Base-by-base conservation (phyloP, 495 filamentous ascomycete species). In the Jackrogersella multiformis region DNA sequence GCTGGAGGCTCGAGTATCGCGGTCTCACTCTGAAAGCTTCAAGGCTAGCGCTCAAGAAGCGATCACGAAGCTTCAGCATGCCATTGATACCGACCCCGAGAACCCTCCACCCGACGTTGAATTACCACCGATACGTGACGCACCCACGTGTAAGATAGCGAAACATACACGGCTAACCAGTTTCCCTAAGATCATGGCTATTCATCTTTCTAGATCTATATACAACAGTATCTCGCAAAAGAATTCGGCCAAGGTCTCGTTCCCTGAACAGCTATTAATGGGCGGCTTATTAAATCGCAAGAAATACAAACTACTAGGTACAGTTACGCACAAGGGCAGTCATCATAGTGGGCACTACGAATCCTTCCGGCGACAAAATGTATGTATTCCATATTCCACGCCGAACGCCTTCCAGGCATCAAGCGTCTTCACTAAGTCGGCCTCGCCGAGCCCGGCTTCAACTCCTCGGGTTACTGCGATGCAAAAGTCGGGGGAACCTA, bases 331-430 rank as follows among this genome's bases (percentile, higher is more conserved):
- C 73, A 97, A 96, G 72, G 95, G 95, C 16, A 96, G 90, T 61
- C 95, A 99, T 77, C 88, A 97, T 69, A 96, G 92, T 61, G 95
- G 95, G 1, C 95, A 99, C 74, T 99, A 99, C 77, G 95, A 99
- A 74, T 92, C 93, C 1, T 98, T 98, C 78, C 86, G 95, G 26
- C 86, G 95, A n/a, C 96, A 97, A 75, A 87, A 88, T 58, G 73
- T 89, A 35, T 88, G 84, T 52, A 76, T 77, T 45, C 81, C 86
- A 1, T 97, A 87, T 69, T 92, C 92, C 0, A 97, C 92, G 0
- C 91, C 92, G 0, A 86, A 90, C 73, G 85, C 86, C 0, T 92
- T 94, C 76, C 88, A 89, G 44, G 80, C 85, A 5, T 88, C 88
- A 6, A 89, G 86, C 2, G 86, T 88, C 21, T 92, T 89, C 66